These are phyloP conservation scores for Pisolithus albus DNA, from an alignment of 768 basidiomycete genomes.

Conservation along the genomic window DNA sequence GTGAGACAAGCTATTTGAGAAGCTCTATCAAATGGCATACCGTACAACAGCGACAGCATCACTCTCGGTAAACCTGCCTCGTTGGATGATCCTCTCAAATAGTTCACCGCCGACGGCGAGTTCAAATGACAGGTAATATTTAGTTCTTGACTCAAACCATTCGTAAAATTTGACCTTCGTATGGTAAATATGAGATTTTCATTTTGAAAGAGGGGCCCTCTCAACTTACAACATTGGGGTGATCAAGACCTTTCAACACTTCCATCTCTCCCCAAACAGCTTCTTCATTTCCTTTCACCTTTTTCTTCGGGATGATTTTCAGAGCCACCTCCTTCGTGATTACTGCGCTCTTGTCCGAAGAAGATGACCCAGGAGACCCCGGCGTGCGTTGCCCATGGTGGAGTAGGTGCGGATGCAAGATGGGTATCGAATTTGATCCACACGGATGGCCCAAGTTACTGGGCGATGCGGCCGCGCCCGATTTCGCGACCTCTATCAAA, in stretches of 20 bases:
- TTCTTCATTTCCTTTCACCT: conserved; percentile 85
- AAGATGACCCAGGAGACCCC: conserved; percentile 12
- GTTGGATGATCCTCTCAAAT: conserved; percentile 78
- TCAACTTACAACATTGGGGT: conserved; percentile 80
- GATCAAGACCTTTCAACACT: conserved; percentile 81
- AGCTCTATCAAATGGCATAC: conserved; percentile 33
- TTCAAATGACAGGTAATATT: conserved; percentile 95
- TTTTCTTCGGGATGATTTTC: conserved; percentile 93
- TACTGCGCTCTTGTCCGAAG: conserved; percentile 24
- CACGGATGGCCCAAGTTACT: conserved; percentile 14
- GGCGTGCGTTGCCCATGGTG: conserved; percentile 21
- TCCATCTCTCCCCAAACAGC: conserved; percentile 93
- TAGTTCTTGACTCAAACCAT: conserved; percentile 90
- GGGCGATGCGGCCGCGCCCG: conserved; percentile 45
- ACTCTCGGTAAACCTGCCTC: conserved; percentile 89
- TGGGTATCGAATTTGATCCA: conserved; percentile 22
- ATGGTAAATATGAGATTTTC: not conserved
- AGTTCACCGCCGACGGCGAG: conserved; percentile 92
- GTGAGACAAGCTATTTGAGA: not conserved
- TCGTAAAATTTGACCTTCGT: conserved; percentile 89
- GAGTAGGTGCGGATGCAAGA: conserved; percentile 14
- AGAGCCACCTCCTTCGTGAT: conserved; percentile 70
- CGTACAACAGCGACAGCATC: conserved; percentile 76
- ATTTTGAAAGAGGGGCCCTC: not conserved
- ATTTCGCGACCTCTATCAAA: conserved; percentile 47